Base-by-base conservation (phyloP, 2,329 filamentous ascomycete genomes). In the Nannizzia gypsea region DNA sequence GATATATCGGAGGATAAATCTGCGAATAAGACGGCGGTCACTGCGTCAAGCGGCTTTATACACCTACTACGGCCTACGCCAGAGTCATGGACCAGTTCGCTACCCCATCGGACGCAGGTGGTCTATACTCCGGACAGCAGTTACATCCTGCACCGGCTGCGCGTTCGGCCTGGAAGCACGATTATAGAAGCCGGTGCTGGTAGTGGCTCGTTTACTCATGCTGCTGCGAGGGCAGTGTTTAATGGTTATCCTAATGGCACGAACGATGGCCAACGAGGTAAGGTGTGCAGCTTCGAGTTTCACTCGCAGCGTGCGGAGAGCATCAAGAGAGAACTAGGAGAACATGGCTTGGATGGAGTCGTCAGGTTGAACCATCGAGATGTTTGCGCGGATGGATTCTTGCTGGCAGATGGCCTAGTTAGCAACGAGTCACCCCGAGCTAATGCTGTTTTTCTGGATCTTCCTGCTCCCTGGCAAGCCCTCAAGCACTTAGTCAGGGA, bases 101-200 rank as follows among this genome's bases (percentile, higher is more conserved):
- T 80, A 42, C 77, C 77, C 2, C 77, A 80, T 65, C 72, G 78
- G 34, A 80, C 78, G 6, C 78, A 80, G 66, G 77, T 80, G 38
- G 78, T 80, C 63, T 80, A 80, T 63, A 79, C 77, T 22, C 77
- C 77, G 2, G 78, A 80, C 64, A 80, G 79, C 70, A 79, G 77
- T 68, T 80, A 79, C 62, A 75, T 80, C 40, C 69, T 80, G 59
- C 77, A 79, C 63, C 70, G 76, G 34, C 69, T 80, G 57, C 72
- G 76, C 58, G 78, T 71, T 26, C 70, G 75, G 22, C 76, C 78
- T 0, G 78, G 78, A 9, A 70, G 70, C 24, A 73, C 72, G 6
- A 64, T 80, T 26, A 78, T 80, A 52, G 78, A 80, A 66, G 77
- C 78, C 2, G 78, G 78, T n/a, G 76, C 77, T 8, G 78, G 78